Evolutionary conservation across 495 filamentous ascomycete genomes (phyloP).

Genomic region (Hypoxylon perforatum): DNA sequence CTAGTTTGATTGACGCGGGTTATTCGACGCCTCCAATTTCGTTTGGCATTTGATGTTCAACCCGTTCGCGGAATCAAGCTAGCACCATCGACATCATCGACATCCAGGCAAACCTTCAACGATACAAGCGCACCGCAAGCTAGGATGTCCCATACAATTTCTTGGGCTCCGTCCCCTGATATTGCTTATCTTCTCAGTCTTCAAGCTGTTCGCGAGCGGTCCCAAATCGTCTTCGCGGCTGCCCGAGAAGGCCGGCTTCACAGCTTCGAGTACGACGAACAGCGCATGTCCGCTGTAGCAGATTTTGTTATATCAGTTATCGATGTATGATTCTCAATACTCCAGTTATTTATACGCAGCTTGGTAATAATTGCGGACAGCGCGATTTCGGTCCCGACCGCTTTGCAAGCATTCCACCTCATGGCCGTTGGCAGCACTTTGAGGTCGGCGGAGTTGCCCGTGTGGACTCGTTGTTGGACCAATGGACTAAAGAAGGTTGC

Average conservation of each 20-base stretch:
- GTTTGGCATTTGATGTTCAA: not conserved
- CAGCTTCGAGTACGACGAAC: slow-evolving; percentile 21
- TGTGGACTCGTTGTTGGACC: slow-evolving; percentile 71
- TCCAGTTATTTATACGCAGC: not conserved
- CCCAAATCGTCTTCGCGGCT: slow-evolving; percentile 9
- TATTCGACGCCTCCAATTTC: no score
- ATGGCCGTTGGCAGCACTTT: slow-evolving; percentile 91
- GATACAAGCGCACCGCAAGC: not conserved
- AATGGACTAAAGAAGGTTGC: slow-evolving; percentile 66
- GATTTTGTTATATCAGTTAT: slow-evolving; percentile 18
- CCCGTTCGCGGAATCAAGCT: not conserved
- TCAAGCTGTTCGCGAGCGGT: slow-evolving; percentile 30
- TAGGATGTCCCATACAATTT: not conserved
- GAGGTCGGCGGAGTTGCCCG: slow-evolving; percentile 79
- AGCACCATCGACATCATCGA: no score
- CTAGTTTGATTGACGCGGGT: not conserved
- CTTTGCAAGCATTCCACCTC: slow-evolving; percentile 82
- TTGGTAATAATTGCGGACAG: slow-evolving; percentile 55
- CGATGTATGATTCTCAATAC: not conserved
- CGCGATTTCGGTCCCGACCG: slow-evolving; percentile 83
- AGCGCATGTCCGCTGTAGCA: slow-evolving; percentile 8
- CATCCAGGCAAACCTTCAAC: not conserved
- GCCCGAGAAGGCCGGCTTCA: slow-evolving; percentile 17
- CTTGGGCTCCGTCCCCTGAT: slow-evolving; percentile 3
- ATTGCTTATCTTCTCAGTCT: slow-evolving; percentile 31